Evolutionary conservation across 352 stramenopile species (phyloP), one percentile per base, ranked within the genome.

Genomic region (Pythium periplocum): DNA sequence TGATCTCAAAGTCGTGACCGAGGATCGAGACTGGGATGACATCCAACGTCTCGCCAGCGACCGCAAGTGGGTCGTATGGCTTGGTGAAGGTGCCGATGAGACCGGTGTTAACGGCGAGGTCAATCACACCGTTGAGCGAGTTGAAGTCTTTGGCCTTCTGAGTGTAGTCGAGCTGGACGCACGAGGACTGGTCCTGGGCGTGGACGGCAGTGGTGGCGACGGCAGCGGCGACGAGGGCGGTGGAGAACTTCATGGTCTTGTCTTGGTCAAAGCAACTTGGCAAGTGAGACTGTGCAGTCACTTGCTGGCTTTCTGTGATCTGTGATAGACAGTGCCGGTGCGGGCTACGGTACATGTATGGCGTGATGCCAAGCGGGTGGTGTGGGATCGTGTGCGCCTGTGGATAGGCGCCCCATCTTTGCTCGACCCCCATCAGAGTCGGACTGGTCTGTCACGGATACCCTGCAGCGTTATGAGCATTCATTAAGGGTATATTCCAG

Each of bases 1-100:
- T 83, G 57, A 78, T 46, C 33, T 55, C 61, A 52, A 86, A 83
- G 55, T 75, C 64, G 45, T 71, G 54, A 53, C 73, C 71, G 32
- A 86, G 72, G 45, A 83, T 57, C 32, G 62, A 77, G 53, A 78
- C 77, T 34, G 69, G 65, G 40, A 79, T 49, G 36, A 59, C 68
- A 42, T 69, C 66, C n/a, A 84, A 54, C 8, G 57, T 68, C 54
- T 84, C 62, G 61, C 73, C 52, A 26, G 58, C 44, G 36, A 82
- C 45, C 32, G 56, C 41, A 31, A 78, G 47, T 40, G 74, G 74
- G 56, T 84, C 73, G 30, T 59, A 53, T 33, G 45, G 44, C 2
- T 4, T 44, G 26, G 81, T 31, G 62, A 67, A 68, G 17, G 51
- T 56, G 9, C 43, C 57, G 32, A 74, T 45, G 11, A 74, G 17